Evolutionary conservation across 2,329 filamentous ascomycete species (phyloP).

Genomic region (Cyanodermella asteris): DNA sequence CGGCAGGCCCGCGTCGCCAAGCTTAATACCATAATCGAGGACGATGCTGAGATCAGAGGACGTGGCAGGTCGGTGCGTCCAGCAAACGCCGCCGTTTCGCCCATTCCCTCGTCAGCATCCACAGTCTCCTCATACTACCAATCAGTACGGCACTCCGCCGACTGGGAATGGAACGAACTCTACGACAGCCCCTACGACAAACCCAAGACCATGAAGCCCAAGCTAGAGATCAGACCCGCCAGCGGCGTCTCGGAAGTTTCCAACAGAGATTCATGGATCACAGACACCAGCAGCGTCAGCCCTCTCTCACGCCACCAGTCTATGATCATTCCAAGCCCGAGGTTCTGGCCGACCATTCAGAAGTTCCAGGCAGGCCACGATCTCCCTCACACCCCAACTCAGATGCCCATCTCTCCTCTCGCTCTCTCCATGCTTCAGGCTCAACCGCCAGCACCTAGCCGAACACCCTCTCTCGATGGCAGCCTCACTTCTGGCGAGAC

Average conservation of each 20-base stretch:
- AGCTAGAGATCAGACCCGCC: conserved; percentile 27
- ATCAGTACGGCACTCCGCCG: conserved; percentile 29
- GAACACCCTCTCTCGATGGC: conserved; percentile 73
- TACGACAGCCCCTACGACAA: conserved; percentile 77
- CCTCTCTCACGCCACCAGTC: conserved; percentile 38
- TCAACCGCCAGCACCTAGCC: conserved; percentile 50
- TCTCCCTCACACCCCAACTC: conserved; percentile 27
- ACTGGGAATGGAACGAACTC: conserved; percentile 71
- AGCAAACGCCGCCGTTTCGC: conserved; percentile 9
- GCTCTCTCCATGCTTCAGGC: conserved; percentile 51
- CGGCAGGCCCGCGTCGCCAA: conserved; percentile 34
- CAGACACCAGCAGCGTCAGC: conserved; percentile 20
- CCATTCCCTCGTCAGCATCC: conserved; percentile 8
- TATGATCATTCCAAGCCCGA: conserved; percentile 35
- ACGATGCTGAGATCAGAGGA: conserved; percentile 20
- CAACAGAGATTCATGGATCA: conserved; percentile 8
- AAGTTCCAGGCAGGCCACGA: conserved; percentile 26
- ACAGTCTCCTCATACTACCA: conserved; percentile 8
- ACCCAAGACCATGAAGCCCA: conserved; percentile 29
- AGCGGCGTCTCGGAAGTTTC: conserved; percentile 23
- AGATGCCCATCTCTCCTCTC: conserved; percentile 54
- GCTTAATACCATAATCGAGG: conserved; percentile 46
- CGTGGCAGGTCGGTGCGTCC: conserved; percentile 12
- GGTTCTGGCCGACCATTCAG: conserved; percentile 34
- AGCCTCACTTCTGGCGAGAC: conserved; percentile 76